Evolutionary conservation across 2,329 filamentous ascomycete species (phyloP).

Genomic region (Grosmannia clavigera): DNA sequence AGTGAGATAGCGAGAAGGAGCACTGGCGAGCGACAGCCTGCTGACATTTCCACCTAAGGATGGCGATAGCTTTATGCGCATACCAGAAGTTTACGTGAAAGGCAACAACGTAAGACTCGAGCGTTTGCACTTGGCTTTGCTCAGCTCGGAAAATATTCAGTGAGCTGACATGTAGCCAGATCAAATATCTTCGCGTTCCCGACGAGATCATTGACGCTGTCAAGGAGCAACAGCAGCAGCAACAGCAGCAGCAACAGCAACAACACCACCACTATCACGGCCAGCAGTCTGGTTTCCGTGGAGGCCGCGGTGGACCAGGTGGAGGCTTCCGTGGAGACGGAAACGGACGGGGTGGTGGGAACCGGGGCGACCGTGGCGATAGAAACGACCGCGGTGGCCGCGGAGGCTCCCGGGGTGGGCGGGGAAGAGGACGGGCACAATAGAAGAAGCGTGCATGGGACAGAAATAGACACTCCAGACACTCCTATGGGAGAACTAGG

Average conservation of each 20-base stretch:
- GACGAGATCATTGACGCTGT: constrained; percentile 94
- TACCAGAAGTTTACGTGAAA: constrained; percentile 91
- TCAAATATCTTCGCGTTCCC: constrained; percentile 93
- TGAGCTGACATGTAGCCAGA: constrained; percentile 39
- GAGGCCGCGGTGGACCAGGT: constrained; percentile 46
- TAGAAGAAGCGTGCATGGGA: neutral
- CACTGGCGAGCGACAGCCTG: no score
- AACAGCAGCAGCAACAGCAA: constrained; percentile 37
- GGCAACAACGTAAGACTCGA: constrained; percentile 74
- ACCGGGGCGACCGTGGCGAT: constrained; percentile 29
- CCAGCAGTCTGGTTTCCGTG: constrained; percentile 42
- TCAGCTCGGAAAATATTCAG: neutral
- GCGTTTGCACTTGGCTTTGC: neutral
- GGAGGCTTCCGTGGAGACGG: constrained; percentile 43
- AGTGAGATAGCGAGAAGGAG: neutral
- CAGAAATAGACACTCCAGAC: neutral
- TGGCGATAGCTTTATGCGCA: constrained; percentile 81
- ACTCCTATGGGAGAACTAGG: neutral
- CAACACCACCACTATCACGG: constrained; percentile 9
- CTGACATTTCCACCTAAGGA: constrained; percentile 42
- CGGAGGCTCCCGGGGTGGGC: constrained; percentile 40
- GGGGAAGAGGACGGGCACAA: constrained; percentile 27
- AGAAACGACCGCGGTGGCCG: constrained; percentile 43
- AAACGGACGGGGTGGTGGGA: constrained; percentile 39
- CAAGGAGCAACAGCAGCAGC: constrained; percentile 78